These are phyloP conservation scores for Aspergillus nanangensis DNA, from an alignment of 495 filamentous ascomycete species.

Conservation along the genomic window DNA sequence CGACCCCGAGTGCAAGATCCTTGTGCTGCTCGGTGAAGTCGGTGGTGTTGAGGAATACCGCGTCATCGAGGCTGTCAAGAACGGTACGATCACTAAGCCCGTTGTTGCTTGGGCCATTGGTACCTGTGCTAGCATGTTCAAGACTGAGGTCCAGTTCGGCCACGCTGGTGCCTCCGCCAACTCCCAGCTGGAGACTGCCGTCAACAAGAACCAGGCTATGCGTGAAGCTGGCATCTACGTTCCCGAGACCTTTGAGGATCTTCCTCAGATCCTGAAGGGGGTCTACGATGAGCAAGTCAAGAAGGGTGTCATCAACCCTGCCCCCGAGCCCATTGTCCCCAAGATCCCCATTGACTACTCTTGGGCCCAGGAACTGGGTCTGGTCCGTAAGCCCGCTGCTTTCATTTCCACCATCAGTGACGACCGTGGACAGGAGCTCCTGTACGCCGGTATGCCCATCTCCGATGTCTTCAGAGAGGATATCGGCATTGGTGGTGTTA, in stretches of 20 bases:
- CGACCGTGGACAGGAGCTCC: conserved; percentile 97
- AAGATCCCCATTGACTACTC: conserved; percentile 99
- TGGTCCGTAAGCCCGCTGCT: conserved; percentile 98
- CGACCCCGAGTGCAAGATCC: conserved; percentile 95
- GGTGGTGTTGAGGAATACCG: conserved; percentile 99
- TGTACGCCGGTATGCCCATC: conserved; percentile 98
- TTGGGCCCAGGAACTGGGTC: conserved; percentile 98
- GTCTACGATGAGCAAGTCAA: conserved; percentile 85
- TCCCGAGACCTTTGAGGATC: conserved; percentile 94
- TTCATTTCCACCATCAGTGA: conserved; percentile 99
- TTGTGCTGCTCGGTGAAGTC: conserved; percentile 93
- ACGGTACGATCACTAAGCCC: conserved; percentile 91
- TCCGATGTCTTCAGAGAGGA: conserved; percentile 99
- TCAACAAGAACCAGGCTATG: conserved; percentile 95
- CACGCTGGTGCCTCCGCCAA: conserved; percentile 98
- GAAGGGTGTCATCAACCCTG: conserved; percentile 76
- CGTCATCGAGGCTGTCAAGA: conserved; percentile 96
- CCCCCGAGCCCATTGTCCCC: conserved; percentile 84
- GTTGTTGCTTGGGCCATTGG: conserved; percentile 99
- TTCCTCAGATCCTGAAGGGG: conserved; percentile 66
- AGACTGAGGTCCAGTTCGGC: conserved; percentile 99
- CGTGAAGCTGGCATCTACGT: conserved; percentile 89
- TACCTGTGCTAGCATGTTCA: conserved; percentile 99
- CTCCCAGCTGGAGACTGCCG: conserved; percentile 96
- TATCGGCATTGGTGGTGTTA: conserved; percentile 98